Percentiles rank a stretch among this genome's conserved stretches.
Conservation (phyloP, 148 eudicot genomes). For the Rhododendron ovatum region DNA sequence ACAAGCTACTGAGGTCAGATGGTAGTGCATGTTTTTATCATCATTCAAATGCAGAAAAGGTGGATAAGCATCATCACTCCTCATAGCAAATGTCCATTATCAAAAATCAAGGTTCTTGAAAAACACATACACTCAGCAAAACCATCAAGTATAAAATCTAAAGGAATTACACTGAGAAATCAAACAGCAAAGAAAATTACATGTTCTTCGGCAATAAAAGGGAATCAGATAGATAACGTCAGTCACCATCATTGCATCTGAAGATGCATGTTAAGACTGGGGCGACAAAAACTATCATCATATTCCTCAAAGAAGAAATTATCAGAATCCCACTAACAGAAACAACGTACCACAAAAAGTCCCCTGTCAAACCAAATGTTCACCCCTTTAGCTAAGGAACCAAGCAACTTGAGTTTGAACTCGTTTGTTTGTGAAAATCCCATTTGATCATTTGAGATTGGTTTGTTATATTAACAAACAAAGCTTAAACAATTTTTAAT, state of each 20-base stretch:
- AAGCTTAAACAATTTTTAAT: not conserved
- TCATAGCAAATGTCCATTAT: slow-evolving; percentile 1
- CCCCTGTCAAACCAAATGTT: not conserved
- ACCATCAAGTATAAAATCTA: not conserved
- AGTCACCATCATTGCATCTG: slow-evolving; percentile 19
- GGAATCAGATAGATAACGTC: slow-evolving; percentile 25
- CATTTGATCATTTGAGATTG: too few relatives aligned
- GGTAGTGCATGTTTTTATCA: slow-evolving; percentile 36
- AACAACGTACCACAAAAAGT: not conserved
- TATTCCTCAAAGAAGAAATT: not conserved
- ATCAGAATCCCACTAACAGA: not conserved
- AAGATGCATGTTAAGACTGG: slow-evolving; percentile 27
- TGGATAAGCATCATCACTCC: slow-evolving; percentile 26
- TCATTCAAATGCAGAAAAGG: slow-evolving; percentile 23
- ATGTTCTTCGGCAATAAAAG: not conserved
- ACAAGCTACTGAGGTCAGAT: slow-evolving; percentile 23
- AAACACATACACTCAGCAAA: not conserved
- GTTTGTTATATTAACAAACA: too few relatives aligned
- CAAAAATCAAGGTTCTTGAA: not conserved
- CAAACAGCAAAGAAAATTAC: not conserved
- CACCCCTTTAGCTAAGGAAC: too few relatives aligned
- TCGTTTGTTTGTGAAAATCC: not conserved
- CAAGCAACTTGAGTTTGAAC: too few relatives aligned
- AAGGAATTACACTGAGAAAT: not conserved
- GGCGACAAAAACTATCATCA: slow-evolving; percentile 33